Conservation (phyloP, 768 basidiomycete species). For the Pleurotus platypus region DNA sequence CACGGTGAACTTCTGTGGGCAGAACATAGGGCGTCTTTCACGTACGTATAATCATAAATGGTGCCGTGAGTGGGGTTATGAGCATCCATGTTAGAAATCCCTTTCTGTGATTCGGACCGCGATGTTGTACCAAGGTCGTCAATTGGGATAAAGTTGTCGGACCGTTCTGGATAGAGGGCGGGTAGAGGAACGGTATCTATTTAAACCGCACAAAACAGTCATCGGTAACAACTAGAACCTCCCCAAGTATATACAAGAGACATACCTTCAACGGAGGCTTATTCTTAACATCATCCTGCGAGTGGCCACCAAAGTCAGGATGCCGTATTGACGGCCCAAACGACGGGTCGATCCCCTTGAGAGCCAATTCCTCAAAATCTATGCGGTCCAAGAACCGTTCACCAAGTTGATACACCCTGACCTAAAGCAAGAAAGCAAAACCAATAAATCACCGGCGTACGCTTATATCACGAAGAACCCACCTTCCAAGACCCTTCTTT, state of each 20-base stretch:
- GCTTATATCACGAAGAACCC: conserved; percentile 16
- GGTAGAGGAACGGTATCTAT: conserved; percentile 68
- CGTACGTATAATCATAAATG: conserved; percentile 71
- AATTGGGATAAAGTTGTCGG: conserved; percentile 43
- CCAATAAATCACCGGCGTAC: not conserved
- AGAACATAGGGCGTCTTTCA: not conserved
- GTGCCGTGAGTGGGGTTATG: conserved; percentile 68
- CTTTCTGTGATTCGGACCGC: conserved; percentile 60
- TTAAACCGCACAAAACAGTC: not conserved
- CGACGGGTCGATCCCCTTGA: conserved; percentile 71
- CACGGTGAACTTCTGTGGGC: not conserved
- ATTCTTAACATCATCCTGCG: conserved; percentile 16
- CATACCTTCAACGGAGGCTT: not conserved
- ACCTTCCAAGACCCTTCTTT: conserved; percentile 72
- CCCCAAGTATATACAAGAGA: not conserved
- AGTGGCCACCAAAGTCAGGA: conserved; percentile 15
- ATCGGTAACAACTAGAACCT: not conserved
- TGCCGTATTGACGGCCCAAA: conserved; percentile 49
- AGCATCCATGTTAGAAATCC: conserved; percentile 67
- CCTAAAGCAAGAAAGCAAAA: conserved; percentile 29
- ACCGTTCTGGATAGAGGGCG: conserved; percentile 36
- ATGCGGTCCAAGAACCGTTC: conserved; percentile 67
- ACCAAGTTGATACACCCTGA: conserved; percentile 57
- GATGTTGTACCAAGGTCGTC: conserved; percentile 42
- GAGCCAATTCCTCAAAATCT: conserved; percentile 77